Evolutionary conservation across 257 asterid genomes (phyloP).

Genomic region (Echites panduratus): DNA sequence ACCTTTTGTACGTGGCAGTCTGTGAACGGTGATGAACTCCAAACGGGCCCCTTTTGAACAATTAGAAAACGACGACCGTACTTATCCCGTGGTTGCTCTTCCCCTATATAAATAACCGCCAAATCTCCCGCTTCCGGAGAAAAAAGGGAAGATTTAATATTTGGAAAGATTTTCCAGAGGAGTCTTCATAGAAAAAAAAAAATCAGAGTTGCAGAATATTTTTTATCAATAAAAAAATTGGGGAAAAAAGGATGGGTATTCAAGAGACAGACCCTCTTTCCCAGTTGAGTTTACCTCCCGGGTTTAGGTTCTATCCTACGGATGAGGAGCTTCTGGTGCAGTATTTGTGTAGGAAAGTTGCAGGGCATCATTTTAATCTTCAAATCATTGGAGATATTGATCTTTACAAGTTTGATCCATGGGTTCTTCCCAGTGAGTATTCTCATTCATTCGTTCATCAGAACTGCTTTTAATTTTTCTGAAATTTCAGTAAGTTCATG

Average conservation of each 20-base stretch:
- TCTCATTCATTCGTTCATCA: too few species aligned
- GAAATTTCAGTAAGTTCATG: too few species aligned
- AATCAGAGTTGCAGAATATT: not conserved
- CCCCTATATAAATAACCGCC: slow-evolving; percentile 40
- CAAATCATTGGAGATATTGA: slow-evolving; percentile 67
- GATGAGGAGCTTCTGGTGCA: slow-evolving; percentile 88
- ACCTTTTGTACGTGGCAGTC: slow-evolving; percentile 41
- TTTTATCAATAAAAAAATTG: not conserved
- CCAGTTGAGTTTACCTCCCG: slow-evolving; percentile 78
- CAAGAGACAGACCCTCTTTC: slow-evolving; percentile 64
- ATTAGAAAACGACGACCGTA: slow-evolving; percentile 41
- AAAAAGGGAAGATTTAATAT: slow-evolving; percentile 2
- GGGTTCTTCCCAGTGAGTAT: slow-evolving; percentile 73
- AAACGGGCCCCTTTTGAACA: slow-evolving; percentile 28
- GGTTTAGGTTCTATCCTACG: slow-evolving; percentile 85
- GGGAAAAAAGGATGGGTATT: slow-evolving; percentile 43
- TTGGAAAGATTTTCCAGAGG: not conserved
- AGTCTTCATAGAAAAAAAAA: not conserved
- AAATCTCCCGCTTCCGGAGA: slow-evolving; percentile 13
- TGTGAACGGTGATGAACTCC: slow-evolving; percentile 29
- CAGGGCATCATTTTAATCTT: slow-evolving; percentile 57
- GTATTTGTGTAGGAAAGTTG: slow-evolving; percentile 60
- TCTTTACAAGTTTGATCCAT: slow-evolving; percentile 73
- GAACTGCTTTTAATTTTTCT: not conserved
- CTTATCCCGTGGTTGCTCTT: slow-evolving; percentile 31